A percentile compares a stretch with the other conserved stretches of the same genome.
Conservation (phyloP, 805 yeast species). For the Metschnikowia aberdeeniae region DNA sequence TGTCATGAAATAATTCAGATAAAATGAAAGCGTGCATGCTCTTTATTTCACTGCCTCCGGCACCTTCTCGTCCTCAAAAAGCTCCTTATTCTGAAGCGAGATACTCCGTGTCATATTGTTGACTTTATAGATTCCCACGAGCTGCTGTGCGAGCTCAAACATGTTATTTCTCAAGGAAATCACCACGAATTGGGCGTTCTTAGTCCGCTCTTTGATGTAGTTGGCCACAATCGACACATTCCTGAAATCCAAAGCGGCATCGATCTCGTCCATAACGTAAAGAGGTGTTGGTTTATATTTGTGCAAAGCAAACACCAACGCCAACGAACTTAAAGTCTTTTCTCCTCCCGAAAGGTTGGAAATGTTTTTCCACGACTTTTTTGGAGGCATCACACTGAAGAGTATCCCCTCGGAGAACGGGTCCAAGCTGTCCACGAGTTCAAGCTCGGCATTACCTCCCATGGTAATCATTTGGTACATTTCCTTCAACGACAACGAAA, state of each 20-base stretch:
- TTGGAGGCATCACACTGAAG: conserved; percentile 98
- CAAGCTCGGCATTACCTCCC: conserved; percentile 99
- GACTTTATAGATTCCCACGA: conserved; percentile 93
- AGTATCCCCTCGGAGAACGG: conserved; percentile 98
- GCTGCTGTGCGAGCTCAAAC: conserved; percentile 93
- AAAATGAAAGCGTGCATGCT: background rate
- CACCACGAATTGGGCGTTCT: conserved; percentile 94
- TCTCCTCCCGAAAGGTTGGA: conserved; percentile 97
- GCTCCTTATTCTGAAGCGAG: conserved; percentile 64
- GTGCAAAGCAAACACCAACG: conserved; percentile 93
- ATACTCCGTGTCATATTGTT: conserved; percentile 87
- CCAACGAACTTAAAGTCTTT: conserved; percentile 89
- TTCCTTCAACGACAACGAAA: conserved; percentile 84
- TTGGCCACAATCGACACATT: conserved; percentile 97
- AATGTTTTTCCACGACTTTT: conserved; percentile 95
- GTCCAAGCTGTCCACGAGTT: conserved; percentile 89
- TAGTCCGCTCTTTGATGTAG: conserved; percentile 91
- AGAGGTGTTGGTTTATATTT: conserved; percentile 95
- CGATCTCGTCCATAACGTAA: conserved; percentile 98
- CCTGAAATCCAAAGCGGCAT: conserved; percentile 96
- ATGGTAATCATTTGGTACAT: conserved; percentile 98
- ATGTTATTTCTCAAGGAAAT: conserved; percentile 93
- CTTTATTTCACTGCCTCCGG: conserved; percentile 1
- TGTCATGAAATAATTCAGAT: no score
- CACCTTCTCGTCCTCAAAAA: conserved; percentile 16